phyloP scores from a whole-genome alignment of 208 protist genomes.

The Naegleria lovaniensis region DNA sequence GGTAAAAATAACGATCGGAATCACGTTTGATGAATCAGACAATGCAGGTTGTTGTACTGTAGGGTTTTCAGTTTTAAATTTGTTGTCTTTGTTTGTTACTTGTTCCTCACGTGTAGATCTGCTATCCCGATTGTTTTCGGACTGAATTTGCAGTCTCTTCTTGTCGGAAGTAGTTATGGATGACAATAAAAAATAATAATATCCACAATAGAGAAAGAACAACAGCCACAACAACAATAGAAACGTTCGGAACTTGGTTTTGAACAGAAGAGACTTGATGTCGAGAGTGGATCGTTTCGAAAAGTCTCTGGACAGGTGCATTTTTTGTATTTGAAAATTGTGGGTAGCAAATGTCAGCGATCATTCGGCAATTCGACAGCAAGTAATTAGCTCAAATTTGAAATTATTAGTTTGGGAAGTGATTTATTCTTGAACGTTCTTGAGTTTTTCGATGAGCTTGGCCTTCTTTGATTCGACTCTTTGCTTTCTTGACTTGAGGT shows the following conservation, averaged over 20 bases:
- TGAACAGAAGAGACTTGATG: neutral
- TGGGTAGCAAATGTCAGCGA: too few species aligned
- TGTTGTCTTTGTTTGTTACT: neutral
- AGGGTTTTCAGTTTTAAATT: neutral
- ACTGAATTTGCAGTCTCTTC: too few species aligned
- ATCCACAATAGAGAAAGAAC: neutral
- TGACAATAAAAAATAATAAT: neutral
- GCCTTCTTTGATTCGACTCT: constrained; percentile 4
- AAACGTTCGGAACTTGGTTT: neutral
- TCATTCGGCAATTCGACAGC: too few species aligned
- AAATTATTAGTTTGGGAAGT: neutral
- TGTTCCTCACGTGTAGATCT: neutral
- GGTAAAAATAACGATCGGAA: constrained; percentile 4
- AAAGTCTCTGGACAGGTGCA: neutral
- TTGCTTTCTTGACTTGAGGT: neutral
- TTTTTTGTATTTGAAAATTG: neutral
- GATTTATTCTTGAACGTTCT: neutral
- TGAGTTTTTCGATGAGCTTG: neutral
- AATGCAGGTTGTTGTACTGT: too few species aligned
- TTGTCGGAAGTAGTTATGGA: neutral
- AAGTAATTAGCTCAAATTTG: too few species aligned
- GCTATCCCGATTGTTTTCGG: neutral
- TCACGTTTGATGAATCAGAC: neutral
- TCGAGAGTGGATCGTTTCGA: neutral
- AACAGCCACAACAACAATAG: neutral